Evolutionary conservation across 1,284 basidiomycete genomes (phyloP).

Genomic region (Ustilago sp.): DNA sequence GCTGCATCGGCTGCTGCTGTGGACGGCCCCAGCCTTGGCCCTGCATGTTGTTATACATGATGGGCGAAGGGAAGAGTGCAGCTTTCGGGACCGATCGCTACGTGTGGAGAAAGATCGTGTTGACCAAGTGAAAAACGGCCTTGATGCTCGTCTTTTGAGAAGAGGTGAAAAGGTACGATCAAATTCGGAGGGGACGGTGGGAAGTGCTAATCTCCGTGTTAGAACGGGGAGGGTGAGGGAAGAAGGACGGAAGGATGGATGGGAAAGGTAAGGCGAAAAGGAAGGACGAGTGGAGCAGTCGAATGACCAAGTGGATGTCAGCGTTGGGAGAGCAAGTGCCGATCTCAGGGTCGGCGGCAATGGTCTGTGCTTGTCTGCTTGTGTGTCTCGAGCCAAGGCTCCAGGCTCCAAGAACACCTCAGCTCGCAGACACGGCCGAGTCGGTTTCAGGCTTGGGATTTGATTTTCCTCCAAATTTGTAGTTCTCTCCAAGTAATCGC

Average conservation of each 20-base stretch:
- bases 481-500: not conserved
- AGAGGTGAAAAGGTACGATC: conserved; percentile 5
- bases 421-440: conserved; percentile 11
- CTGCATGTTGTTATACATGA: conserved; percentile 63
- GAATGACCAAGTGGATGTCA: not conserved
- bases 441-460: conserved; percentile 7
- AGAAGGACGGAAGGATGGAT: not conserved
- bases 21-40: conserved; percentile 58
- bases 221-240: not conserved
- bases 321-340: not conserved
- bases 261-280: not conserved
- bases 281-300: not conserved
- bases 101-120: not conserved
- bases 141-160: not conserved
- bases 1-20: conserved; percentile 25
- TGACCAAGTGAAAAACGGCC: not conserved
- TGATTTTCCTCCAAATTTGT: not conserved
- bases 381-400: not conserved
- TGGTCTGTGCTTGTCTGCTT: conserved; percentile 35
- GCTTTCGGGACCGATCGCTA: conserved; percentile 20
- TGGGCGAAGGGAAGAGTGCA: conserved; percentile 2
- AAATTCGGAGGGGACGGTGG: not conserved
- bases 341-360: conserved; percentile 17
- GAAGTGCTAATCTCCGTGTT: not conserved
- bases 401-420: conserved; percentile 6